phyloP scores from a whole-genome alignment of 2,329 filamentous ascomycete genomes.

The Ophiostoma piceae region DNA sequence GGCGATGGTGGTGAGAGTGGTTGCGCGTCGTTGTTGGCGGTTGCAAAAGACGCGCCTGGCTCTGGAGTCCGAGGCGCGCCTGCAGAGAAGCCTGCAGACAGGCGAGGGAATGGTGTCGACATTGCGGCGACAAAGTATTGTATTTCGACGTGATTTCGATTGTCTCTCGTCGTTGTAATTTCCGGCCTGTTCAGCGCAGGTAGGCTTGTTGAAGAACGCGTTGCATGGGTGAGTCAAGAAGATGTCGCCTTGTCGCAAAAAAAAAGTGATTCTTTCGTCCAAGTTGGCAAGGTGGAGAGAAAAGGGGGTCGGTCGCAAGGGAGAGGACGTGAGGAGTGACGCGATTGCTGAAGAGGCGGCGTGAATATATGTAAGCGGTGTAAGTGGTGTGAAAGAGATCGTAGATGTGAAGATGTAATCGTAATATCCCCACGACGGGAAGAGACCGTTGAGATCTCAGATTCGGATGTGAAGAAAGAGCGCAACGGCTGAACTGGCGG shows the following conservation, averaged over 20 bases:
- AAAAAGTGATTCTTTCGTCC: background rate
- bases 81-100: conserved; percentile 41
- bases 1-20: conserved; percentile 49
- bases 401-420: too few relatives aligned
- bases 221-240: conserved; percentile 15
- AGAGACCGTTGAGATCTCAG: conserved; percentile 15
- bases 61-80: conserved; percentile 51
- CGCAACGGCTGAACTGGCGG: conserved; percentile 18
- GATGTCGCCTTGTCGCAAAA: background rate
- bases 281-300: background rate
- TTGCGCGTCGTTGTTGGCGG: conserved; percentile 34
- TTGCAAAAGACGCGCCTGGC: conserved; percentile 35
- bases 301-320: conserved; percentile 15
- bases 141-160: too few relatives aligned
- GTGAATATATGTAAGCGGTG: background rate
- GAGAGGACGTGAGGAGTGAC: conserved; percentile 14
- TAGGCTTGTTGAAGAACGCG: background rate
- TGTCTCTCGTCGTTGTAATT: background rate
- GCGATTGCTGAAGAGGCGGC: conserved; percentile 9
- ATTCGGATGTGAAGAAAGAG: conserved; percentile 9
- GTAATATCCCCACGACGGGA: background rate
- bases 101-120: conserved; percentile 44
- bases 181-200: conserved; percentile 16
- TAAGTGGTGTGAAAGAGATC: background rate
- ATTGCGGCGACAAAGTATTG: conserved; percentile 31